Base-by-base conservation (phyloP, 2,329 filamentous ascomycete genomes). In the Claviceps monticola region DNA sequence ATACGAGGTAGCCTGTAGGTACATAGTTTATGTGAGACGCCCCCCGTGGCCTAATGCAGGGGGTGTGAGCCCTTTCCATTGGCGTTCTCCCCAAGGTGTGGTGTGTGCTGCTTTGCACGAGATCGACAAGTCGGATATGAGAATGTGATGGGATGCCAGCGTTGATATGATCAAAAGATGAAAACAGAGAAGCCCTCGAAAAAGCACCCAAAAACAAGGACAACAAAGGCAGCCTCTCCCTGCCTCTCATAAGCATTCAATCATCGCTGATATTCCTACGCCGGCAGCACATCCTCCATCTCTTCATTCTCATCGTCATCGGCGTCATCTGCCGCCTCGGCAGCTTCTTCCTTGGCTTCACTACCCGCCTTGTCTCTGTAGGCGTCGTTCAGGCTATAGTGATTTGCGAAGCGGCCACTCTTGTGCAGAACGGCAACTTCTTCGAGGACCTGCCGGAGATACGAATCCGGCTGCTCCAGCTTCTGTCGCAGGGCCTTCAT, bases 391-490 rank as follows among this genome's bases (percentile, higher is more conserved):
- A 96, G 70, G 59, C 84, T 84, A 82, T 89, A 97, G 58, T 84
- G 83, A 65, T 89, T 91, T 49, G 87, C 84, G 64, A 94, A 95
- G 3, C 82, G 78, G 26, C 91, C 91, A 46, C 82, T 84, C 66
- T 89, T 87, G 64, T 94, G 83, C 55, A 95, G 71, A 19, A 86
- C 80, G 0, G 88, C 91, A 54, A 97, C 80, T 62, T 88, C 82
- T 56, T 90, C 85, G 58, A 98, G 71, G 1, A 83, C 84, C 64
- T 93, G 81, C 51, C 91, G 88, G 55, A 98, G 79, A 66, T 90
- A 97, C n/a, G 85, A 83, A 65, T 97, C 93, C 1, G 93, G 93
- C 69, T 98, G 93, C 54, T 83, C 79, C 41, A 94, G 79, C 55
- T 78, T 73, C 49, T 81, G 75, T 56, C 88, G 88, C 59, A 98